phyloP scores from a whole-genome alignment of 2,329 filamentous ascomycete species.

The Aspergillus neotritici region DNA sequence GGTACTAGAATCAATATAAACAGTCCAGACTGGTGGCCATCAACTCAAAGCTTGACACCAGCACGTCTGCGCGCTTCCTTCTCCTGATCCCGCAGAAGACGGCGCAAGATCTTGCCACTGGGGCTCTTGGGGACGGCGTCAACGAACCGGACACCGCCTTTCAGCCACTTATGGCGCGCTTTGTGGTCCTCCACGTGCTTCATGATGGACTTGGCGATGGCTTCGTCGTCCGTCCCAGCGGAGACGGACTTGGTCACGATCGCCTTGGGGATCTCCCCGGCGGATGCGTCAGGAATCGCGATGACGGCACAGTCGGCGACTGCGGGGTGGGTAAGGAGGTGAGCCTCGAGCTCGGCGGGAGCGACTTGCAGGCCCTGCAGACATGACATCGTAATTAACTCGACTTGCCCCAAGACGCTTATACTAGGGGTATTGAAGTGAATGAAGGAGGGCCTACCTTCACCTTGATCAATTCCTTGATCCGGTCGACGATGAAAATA shows the following conservation, averaged over 20 bases:
- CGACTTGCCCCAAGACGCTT: neutral
- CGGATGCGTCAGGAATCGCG: conserved; percentile 58
- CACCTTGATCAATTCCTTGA: conserved; percentile 73
- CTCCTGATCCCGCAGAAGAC: conserved; percentile 67
- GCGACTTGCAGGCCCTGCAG: conserved; percentile 71
- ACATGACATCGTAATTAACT: neutral
- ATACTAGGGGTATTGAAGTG: conserved; percentile 7
- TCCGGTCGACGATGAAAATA: conserved; percentile 75
- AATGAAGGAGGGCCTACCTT: conserved; percentile 54
- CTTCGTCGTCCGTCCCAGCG: conserved; percentile 49
- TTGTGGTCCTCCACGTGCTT: conserved; percentile 58
- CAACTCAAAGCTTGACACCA: conserved; percentile 58
- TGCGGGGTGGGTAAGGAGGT: conserved; percentile 65
- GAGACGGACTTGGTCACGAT: conserved; percentile 56
- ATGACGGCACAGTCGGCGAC: conserved; percentile 80
- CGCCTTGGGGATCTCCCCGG: conserved; percentile 60
- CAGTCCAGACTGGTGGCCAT: neutral
- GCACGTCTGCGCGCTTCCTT: conserved; percentile 59
- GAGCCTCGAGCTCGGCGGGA: conserved; percentile 75
- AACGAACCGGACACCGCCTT: conserved; percentile 55
- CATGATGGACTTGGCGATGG: conserved; percentile 47
- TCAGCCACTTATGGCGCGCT: conserved; percentile 57
- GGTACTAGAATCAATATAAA: neutral
- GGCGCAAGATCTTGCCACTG: conserved; percentile 58
- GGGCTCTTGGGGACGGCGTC: conserved; percentile 57